Base-by-base conservation (phyloP, 2,329 filamentous ascomycete species). In the Cladorrhinum sp. region DNA sequence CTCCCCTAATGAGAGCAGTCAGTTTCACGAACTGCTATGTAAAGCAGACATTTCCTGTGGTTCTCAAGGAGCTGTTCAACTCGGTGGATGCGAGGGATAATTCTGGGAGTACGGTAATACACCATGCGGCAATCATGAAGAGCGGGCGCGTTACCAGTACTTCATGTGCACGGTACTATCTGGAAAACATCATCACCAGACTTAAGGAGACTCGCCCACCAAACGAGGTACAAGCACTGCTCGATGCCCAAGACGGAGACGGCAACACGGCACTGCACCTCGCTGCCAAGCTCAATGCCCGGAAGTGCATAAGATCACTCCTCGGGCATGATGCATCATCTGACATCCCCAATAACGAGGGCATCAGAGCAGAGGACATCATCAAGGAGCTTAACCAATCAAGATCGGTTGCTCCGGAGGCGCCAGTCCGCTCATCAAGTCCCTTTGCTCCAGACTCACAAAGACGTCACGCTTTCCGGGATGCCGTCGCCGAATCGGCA, bases 21-120 rank as follows among this genome's bases (percentile, higher is more conserved):
- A 86, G 96, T 72, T 99, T 98, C 74, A 98, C 94, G 51, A 99
- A 99, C 74, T 96, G 95, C 73, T 95, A 88, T 73, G 95, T 98
- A 73, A 96, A 95, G 76, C 86, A 92, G 67, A 93, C 91, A 0
- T 97, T 98, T 77, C 90, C 92, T 0, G 83, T 84, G 21, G 87
- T 99, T 59, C 86, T 96, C 68, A 89, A 90, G 66, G 86, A 96
- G 65, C 83, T 99, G 3, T 86, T 93, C 56, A 85, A 88, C 39
- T 97, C 94, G 0, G 86, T 96, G 42, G 87, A 89, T 57, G 86
- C 86, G 62, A 84, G 89, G 21, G 95, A 99, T 72, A 87, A 86
- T 73, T 88, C 88, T 55, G 90, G 91, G 12, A 90, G 89, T 63
- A 97, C 92, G 0, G 91, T 96, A 56, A 94, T 99, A 70, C 95